Percentiles rank a stretch among this genome's conserved stretches.
Evolutionary conservation across 208 protist genomes (phyloP).

Genomic region (Blechomonas ayalai): DNA sequence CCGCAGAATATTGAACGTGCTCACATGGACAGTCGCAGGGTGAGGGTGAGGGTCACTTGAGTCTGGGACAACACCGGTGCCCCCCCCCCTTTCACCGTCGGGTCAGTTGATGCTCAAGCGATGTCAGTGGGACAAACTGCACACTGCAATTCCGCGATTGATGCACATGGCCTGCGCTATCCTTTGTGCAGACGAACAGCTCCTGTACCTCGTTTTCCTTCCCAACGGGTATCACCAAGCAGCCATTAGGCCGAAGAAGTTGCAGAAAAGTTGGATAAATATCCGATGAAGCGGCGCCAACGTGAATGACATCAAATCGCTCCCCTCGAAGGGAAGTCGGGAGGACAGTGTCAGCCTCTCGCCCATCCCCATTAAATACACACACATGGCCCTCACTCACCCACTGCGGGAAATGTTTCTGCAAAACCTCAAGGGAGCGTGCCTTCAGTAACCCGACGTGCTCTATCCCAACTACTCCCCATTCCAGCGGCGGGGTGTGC

Average conservation of each 20-base stretch:
- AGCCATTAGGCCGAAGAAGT: conserved; percentile 39
- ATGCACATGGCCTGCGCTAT: conserved; percentile 32
- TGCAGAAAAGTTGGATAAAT: conserved; percentile 37
- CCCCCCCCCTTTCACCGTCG: background rate
- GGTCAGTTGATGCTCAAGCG: conserved; percentile 32
- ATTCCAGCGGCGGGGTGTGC: conserved; percentile 9
- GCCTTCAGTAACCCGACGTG: conserved; percentile 54
- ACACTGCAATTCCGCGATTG: conserved; percentile 28
- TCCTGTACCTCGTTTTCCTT: conserved; percentile 33
- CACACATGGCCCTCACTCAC: conserved; percentile 23
- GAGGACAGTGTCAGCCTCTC: conserved; percentile 17
- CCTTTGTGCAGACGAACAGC: conserved; percentile 62
- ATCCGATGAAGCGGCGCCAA: conserved; percentile 57
- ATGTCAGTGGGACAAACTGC: conserved; percentile 78
- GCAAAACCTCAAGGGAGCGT: conserved; percentile 25
- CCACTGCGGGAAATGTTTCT: conserved; percentile 33
- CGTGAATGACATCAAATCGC: conserved; percentile 82
- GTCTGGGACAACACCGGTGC: too few species aligned
- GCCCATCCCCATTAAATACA: conserved; percentile 66
- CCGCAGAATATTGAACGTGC: too few species aligned
- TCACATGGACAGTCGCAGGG: too few species aligned
- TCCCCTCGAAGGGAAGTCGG: conserved; percentile 5
- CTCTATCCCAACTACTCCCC: conserved; percentile 70
- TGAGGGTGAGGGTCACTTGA: too few species aligned
- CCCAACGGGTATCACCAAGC: conserved; percentile 74